Evolutionary conservation across 768 basidiomycete genomes (phyloP).

Genomic region (Suillus decipiens): DNA sequence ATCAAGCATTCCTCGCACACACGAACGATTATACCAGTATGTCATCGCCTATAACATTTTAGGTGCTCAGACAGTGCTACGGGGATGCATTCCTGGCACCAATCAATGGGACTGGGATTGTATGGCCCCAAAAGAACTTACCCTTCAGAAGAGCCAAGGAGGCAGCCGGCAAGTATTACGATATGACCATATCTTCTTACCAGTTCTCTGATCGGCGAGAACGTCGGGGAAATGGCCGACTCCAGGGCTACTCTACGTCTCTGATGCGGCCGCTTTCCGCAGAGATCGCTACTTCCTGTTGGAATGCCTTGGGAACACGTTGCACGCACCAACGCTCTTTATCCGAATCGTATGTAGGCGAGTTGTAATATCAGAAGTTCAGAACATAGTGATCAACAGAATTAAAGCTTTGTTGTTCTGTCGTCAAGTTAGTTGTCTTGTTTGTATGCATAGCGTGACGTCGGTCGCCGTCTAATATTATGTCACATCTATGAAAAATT

Average conservation of each 20-base stretch:
- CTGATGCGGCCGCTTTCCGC: not conserved
- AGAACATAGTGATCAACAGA: not conserved
- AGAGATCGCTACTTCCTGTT: not conserved
- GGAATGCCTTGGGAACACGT: not conserved
- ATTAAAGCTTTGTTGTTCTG: not conserved
- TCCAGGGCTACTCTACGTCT: too few relatives aligned
- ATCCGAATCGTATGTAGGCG: too few relatives aligned
- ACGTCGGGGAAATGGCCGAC: too few relatives aligned
- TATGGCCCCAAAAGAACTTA: conserved; percentile 82
- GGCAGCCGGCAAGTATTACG: conserved; percentile 76
- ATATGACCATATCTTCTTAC: too few relatives aligned
- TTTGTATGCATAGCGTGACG: not conserved
- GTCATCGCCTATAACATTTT: conserved; percentile 17
- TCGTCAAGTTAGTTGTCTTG: not conserved
- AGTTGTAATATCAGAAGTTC: not conserved
- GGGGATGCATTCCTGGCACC: conserved; percentile 89
- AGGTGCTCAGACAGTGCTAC: not conserved
- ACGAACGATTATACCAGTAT: conserved; percentile 86
- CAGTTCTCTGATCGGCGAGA: too few relatives aligned
- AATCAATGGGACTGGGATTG: conserved; percentile 88
- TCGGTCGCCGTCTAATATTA: not conserved
- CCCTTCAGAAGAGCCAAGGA: conserved; percentile 84
- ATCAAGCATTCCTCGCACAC: conserved; percentile 88
- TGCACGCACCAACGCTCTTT: too few relatives aligned
- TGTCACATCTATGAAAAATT: not conserved